Conservation (phyloP, 257 asterid species). For the Phtheirospermum japonicum region DNA sequence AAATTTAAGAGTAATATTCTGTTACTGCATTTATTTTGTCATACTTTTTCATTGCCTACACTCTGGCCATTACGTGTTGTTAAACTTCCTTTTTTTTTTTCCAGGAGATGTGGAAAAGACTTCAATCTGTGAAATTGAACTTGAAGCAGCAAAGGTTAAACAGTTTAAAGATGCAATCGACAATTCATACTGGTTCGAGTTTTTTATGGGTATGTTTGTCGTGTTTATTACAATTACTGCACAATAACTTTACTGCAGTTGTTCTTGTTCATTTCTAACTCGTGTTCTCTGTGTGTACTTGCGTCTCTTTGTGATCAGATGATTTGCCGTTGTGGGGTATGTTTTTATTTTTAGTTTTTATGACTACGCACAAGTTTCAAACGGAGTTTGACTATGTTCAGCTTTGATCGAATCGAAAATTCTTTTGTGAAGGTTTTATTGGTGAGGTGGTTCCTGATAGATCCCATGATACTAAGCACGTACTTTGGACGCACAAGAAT, state of each 20-base stretch:
- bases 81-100: slow-evolving; percentile 8
- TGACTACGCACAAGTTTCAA: slow-evolving; percentile 9
- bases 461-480: slow-evolving; percentile 51
- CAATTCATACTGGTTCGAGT: slow-evolving; percentile 64
- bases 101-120: slow-evolving; percentile 55
- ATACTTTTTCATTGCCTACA: slow-evolving; percentile 7
- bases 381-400: slow-evolving; percentile 7
- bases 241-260: not conserved
- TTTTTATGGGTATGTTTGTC: slow-evolving; percentile 59
- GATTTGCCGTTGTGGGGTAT: slow-evolving; percentile 87
- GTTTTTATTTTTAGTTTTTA: slow-evolving; percentile 9
- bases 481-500: slow-evolving; percentile 62
- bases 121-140: slow-evolving; percentile 54
- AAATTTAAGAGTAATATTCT: slow-evolving; percentile 57
- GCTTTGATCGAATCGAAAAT: slow-evolving; percentile 17
- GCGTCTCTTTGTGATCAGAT: slow-evolving; percentile 39
- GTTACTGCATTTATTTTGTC: slow-evolving; percentile 14
- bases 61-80: slow-evolving; percentile 4
- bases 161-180: slow-evolving; percentile 69
- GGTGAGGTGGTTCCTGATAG: slow-evolving; percentile 66
- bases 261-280: slow-evolving; percentile 31
- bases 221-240: slow-evolving; percentile 12
- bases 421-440: slow-evolving; percentile 50
- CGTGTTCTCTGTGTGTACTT: slow-evolving; percentile 26
- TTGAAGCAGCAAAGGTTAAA: slow-evolving; percentile 59